Evolutionary conservation across 1,284 basidiomycete genomes (phyloP), one percentile per base, ranked within the genome.

Genomic region (Thecaphora frezii): DNA sequence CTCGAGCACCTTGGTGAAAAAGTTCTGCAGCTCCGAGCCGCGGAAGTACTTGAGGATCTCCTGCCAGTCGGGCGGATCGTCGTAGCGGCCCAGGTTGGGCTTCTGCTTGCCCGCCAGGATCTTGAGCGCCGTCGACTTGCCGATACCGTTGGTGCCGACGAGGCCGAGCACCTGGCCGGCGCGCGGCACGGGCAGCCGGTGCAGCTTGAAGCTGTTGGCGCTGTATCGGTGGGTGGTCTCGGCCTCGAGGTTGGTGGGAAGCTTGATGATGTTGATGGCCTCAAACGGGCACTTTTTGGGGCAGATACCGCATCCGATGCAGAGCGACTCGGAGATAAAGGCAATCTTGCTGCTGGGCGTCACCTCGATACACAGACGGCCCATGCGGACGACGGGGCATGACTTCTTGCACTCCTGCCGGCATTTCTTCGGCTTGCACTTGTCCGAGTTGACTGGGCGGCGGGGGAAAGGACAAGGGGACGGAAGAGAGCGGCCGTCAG

Each of bases 221-320:
- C 69, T 72, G 73, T 78, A 78, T 52, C 76, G 73, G 59, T 78
- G 76, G 14, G 76, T 78, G 22, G 75, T 78, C 52, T 78, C 75
- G 46, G 64, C 58, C 42, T 78, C 76, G 46, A 78, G 62, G 54
- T 78, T 78, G 51, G 76, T 78, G 46, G 76, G 76, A 26, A 77
- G 66, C 57, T 78, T 78, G 67, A 78, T 76, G 42, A 78, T 78
- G 66, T 74, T 78, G 62, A 78, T 78, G 28, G 76, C 76, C 48
- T 78, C 76, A 41, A 78, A 78, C 22, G 76, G 76, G 46, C 76
- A 78, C 66, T 78, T 78, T 42, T 78, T 78, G 30, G 71, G 65
- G 61, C 76, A 78, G 50, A 78, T 78, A 76, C 76, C 76, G 63
- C 76, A 78, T 36, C 76, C 76, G 42, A 78, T 78, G 64, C 76